Evolutionary conservation across 768 basidiomycete species (phyloP).

Genomic region (Termitomyces sp.): DNA sequence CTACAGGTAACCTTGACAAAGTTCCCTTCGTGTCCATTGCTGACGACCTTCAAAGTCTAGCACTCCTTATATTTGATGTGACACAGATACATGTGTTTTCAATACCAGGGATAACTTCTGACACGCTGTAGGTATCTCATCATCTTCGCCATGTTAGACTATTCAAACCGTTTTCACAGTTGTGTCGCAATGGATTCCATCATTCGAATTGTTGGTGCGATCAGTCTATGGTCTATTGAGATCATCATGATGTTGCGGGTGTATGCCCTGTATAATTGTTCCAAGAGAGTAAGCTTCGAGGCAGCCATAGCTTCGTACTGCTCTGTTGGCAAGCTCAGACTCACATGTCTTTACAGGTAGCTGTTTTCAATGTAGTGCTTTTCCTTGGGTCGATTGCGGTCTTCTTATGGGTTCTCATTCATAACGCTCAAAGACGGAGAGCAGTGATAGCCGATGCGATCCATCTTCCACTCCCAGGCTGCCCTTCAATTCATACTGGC

Average conservation of each 20-base stretch:
- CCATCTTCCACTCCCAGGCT: constrained; percentile 30
- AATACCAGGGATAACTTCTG: constrained; percentile 30
- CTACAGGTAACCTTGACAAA: constrained; percentile 20
- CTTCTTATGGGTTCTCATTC: constrained; percentile 37
- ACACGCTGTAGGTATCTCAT: constrained; percentile 27
- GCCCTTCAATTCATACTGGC: constrained; percentile 10
- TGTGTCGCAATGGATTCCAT: constrained; percentile 42
- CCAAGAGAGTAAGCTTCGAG: constrained; percentile 28
- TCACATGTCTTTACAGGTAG: constrained; percentile 23
- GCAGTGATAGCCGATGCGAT: constrained; percentile 32
- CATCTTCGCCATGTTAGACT: neutral
- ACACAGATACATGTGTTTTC: constrained; percentile 42
- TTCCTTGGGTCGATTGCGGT: constrained; percentile 38
- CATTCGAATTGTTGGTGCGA: constrained; percentile 37
- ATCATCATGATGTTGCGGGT: constrained; percentile 45
- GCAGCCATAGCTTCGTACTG: neutral
- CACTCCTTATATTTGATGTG: constrained; percentile 39
- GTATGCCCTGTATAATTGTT: constrained; percentile 38
- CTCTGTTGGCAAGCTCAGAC: neutral
- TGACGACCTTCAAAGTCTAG: constrained; percentile 23
- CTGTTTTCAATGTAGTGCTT: constrained; percentile 32
- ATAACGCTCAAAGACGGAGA: constrained; percentile 31
- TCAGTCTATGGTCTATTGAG: constrained; percentile 45
- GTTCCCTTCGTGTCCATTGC: neutral
- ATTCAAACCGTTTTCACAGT: constrained; percentile 16